Base-by-base conservation (phyloP, 2,329 filamentous ascomycete genomes). In the Didymella lethalis region DNA sequence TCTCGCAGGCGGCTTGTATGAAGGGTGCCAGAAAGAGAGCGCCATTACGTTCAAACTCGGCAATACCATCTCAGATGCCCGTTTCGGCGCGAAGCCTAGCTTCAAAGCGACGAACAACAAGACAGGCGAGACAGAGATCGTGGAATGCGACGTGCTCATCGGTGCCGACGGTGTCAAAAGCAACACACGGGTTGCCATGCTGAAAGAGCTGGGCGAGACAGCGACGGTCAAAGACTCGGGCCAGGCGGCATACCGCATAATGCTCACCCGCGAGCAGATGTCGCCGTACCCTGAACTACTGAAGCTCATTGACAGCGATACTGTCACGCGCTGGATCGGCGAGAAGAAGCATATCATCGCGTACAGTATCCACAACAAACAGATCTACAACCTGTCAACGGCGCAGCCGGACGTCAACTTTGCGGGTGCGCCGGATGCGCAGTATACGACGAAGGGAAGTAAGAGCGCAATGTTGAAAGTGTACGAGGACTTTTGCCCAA, bases 221-320 rank as follows among this genome's bases (percentile, higher is more conserved):
- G 83, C 83, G 23, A 80, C 85, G 53, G 85, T 89, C 66, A 80
- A 86, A 59, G 88, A 91, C 64, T 92, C 90, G 0, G 86, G 89
- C 4, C 89, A 93, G 77, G 90, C 91, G 0, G 89, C 90, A 2
- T 93, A 93, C 79, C 86, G 90, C 12, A 91, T 93, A 76, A 90
- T 93, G 85, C 82, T 93, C 18, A 85, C 84, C 1, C 85, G 90
- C 12, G 83, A 86, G 29, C 82, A 89, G 58, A 90, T 93, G 85
- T 77, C 82, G 55, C 66, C 84, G 23, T 89, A 93, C 65, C 84
- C 89, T 0, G 88, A 91, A 63, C 80, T 92, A 47, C 79, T 89
- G 52, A 82, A 79, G n/a, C 82, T 93, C 10, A 81, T 93, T 23
- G 86, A 91, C 65, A 82, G 83, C 43, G 85, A 92, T 68, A 81